A percentile compares a stretch with the other conserved stretches of the same genome.
These are phyloP conservation scores for Collybia sp. DNA, from an alignment of 768 basidiomycete genomes.

Conservation along the genomic window DNA sequence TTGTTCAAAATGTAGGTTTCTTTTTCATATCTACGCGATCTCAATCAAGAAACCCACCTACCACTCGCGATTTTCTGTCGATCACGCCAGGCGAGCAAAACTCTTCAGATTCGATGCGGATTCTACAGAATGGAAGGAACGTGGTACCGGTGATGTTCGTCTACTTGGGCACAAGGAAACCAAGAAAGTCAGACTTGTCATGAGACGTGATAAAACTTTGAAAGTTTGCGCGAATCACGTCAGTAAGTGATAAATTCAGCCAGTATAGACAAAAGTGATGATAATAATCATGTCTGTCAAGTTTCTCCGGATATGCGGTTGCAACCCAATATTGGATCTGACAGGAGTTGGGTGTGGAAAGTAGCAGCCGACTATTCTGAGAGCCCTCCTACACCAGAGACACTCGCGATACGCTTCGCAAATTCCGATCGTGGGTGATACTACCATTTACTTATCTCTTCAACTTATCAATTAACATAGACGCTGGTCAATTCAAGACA, in stretches of 20 bases:
- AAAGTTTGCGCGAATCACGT: conserved; percentile 99
- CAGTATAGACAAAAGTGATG: not conserved
- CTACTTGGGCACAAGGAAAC: conserved; percentile 86
- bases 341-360: conserved; percentile 99
- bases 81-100: conserved; percentile 80
- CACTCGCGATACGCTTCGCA: conserved; percentile 96
- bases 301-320: conserved; percentile 89
- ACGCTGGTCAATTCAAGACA: conserved; percentile 85
- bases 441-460: not conserved
- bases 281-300: conserved; percentile 23
- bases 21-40: conserved; percentile 28
- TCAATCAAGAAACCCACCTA: conserved; percentile 23
- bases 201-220: conserved; percentile 99
- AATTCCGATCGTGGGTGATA: conserved; percentile 83
- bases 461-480: conserved; percentile 27
- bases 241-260: conserved; percentile 47
- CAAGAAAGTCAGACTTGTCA: conserved; percentile 92
- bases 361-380: conserved; percentile 95
- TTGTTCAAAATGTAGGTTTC: conserved; percentile 90
- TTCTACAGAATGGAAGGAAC: conserved; percentile 93
- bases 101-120: conserved; percentile 88
- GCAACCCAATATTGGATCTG: conserved; percentile 97
- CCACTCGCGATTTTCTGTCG: conserved; percentile 12
- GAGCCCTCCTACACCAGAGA: conserved; percentile 84
- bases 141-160: conserved; percentile 94